Base-by-base conservation (phyloP, 1,284 basidiomycete species). In the Vanrija pseudolonga region DNA sequence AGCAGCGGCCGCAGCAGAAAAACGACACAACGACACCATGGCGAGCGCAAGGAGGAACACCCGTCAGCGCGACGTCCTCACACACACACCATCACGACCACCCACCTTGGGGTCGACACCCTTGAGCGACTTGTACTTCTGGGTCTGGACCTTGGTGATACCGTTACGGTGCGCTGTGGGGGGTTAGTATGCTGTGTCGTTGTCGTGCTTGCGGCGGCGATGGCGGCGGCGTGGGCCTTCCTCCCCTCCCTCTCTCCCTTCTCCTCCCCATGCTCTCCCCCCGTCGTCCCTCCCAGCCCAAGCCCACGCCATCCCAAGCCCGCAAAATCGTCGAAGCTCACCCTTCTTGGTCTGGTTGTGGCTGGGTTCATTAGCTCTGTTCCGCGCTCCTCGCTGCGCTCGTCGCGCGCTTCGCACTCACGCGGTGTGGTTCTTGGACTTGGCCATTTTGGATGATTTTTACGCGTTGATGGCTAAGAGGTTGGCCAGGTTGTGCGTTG, bases 161-260 rank as follows among this genome's bases (percentile, higher is more conserved):
- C 92, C 95, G 82, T 98, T 98, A 65, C 89, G 86, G 84, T 98
- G 95, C 71, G 95, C 92, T 84, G 67, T 61, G 57, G 56, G 59
- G 48, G 48, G 48, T 51, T 28, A 59, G 50, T 20, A 26, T 26
- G 26, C 26, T 3, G 7, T 19, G 17, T 39, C 17, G 8, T 28
- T 12, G 4, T 19, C 15, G 43, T 9, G 23, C 17, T 45, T 6
- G 26, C 26, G n/a, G 45, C n/a, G n/a, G 14, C 32, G 26, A 11
- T 7, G 15, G 17, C 37, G 44, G n/a, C 6, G 26, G 44, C 11
- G 44, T 8, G 40, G 36, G 20, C 45, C n/a, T 24, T n/a, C n/a
- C 20, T 45, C 52, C 43, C 37, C 47, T 28, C 36, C 47, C 45
- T 24, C 36, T 41, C 43, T 46, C 20, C 5, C 6, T 45, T 39